Evolutionary conservation across 2,329 filamentous ascomycete genomes (phyloP), one percentile per base, ranked within the genome.

Genomic region (Penicillium capsulatum): DNA sequence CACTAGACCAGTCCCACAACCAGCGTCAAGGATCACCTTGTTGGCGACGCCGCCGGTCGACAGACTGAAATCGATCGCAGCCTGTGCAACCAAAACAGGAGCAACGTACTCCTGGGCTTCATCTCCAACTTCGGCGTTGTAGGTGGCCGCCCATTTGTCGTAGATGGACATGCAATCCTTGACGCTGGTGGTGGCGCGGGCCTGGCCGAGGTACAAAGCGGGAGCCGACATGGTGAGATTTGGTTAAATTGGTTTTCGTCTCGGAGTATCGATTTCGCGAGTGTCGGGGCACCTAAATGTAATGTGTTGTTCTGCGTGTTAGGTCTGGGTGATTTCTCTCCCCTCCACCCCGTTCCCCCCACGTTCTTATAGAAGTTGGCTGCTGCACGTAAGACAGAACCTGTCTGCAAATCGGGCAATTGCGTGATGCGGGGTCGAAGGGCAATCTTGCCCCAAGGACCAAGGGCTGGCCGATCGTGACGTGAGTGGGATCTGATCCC

Each of bases 1-100:
- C 8, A 76, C 74, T 7, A 76, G 67, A 0, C 75, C 75, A 0
- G 74, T 78, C 3, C 75, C 75, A 41, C 75, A 77, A n/a, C 75
- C 75, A 15, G 74, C 74, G 42, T 79, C 75, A 0, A 76, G 65
- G 39, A 78, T 70, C 2, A 48, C 38, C 5, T 57, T 53, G 13
- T 56, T 48, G 14, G 39, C 27, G 9, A 43, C 38, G n/a, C 37
- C 50, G 16, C 29, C 51, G 4, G 47, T 29, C 10, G 44, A 36
- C 13, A 37, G 42, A 16, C 48, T 45, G 26, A n/a, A 14, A 5
- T 28, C 10, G 11, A 63, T 41, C 24, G 63, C 57, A 3, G 62
- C 57, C 30, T 65, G 53, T 7, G 63, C 69, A 11, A 63, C 60
- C 9, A 69, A 55, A 1, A 57, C 51, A 0, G 70, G 71, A 2